Percentiles rank a stretch among this genome's conserved stretches.
Evolutionary conservation across 176 grass and related monocot genomes (phyloP).

Genomic region (Pontederia paniculata): DNA sequence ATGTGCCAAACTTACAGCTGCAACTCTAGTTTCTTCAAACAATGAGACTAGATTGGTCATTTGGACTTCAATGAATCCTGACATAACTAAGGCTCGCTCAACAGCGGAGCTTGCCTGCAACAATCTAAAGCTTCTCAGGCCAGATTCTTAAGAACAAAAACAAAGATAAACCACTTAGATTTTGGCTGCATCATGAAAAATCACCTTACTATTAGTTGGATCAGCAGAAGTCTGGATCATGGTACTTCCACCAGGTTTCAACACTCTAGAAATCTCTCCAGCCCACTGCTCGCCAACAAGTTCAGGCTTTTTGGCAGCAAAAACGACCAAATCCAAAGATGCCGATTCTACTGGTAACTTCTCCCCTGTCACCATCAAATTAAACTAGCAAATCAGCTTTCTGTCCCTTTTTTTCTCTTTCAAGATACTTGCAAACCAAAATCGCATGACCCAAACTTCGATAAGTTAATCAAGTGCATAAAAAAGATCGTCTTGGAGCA

Average conservation of each 20-base stretch:
- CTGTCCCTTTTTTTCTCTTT: background rate
- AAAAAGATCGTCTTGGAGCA: no score
- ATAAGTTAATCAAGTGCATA: no score
- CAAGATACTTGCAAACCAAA: no score
- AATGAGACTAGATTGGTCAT: slow-evolving; percentile 21
- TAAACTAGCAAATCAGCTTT: background rate
- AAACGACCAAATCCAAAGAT: slow-evolving; percentile 49
- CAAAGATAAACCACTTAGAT: background rate
- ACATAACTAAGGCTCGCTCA: slow-evolving; percentile 59
- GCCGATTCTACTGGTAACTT: slow-evolving; percentile 1
- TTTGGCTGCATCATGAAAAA: background rate
- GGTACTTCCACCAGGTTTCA: slow-evolving; percentile 51
- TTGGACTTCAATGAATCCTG: slow-evolving; percentile 63
- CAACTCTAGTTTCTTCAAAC: background rate
- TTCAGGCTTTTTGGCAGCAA: slow-evolving; percentile 31
- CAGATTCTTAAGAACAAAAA: background rate
- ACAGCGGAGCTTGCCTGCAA: slow-evolving; percentile 38
- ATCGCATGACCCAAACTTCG: no score
- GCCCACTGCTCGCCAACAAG: slow-evolving; percentile 37
- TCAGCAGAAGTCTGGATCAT: slow-evolving; percentile 35
- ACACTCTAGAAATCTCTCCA: slow-evolving; percentile 52
- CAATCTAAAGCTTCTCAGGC: background rate
- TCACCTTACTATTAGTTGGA: slow-evolving; percentile 41
- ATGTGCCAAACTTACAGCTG: slow-evolving; percentile 2
- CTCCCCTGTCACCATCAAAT: background rate